phyloP scores from a whole-genome alignment of 768 basidiomycete genomes.

The Psilocybe azurescens region DNA sequence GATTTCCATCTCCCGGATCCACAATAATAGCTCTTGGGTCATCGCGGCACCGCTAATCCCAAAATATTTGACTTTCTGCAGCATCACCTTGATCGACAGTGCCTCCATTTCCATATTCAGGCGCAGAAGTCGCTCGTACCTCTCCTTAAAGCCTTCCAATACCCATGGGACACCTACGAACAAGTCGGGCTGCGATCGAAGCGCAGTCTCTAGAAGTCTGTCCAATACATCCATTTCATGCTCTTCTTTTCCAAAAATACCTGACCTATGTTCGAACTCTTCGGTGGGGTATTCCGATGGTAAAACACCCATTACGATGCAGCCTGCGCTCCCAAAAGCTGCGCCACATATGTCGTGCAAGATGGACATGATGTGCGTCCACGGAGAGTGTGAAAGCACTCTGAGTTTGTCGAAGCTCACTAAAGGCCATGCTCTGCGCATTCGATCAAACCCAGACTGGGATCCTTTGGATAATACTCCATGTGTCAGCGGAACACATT shows the following conservation, averaged over 20 bases:
- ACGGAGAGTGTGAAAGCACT: slow-evolving; percentile 30
- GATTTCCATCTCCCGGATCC: slow-evolving; percentile 25
- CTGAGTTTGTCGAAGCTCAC: slow-evolving; percentile 15
- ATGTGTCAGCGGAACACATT: slow-evolving; percentile 34
- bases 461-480: slow-evolving; percentile 19
- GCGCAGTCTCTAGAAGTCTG: slow-evolving; percentile 17
- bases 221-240: slow-evolving; percentile 17
- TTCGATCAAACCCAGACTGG: slow-evolving; percentile 15
- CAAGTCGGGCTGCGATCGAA: slow-evolving; percentile 18
- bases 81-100: neutral
- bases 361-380: slow-evolving; percentile 30
- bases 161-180: slow-evolving; percentile 33
- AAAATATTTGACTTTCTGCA: slow-evolving; percentile 25
- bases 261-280: neutral
- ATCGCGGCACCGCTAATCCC: slow-evolving; percentile 26
- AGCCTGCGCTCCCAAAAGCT: slow-evolving; percentile 28
- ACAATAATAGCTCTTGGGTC: slow-evolving; percentile 20
- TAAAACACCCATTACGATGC: slow-evolving; percentile 29
- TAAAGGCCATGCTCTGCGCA: slow-evolving; percentile 7
- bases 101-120: slow-evolving; percentile 8
- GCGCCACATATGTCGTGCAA: slow-evolving; percentile 24
- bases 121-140: slow-evolving; percentile 4
- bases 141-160: slow-evolving; percentile 26
- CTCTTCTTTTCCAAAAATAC: slow-evolving; percentile 7
- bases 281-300: slow-evolving; percentile 25